Percentiles rank a stretch among this genome's conserved stretches.
These are phyloP conservation scores for Calonectria montana DNA, from an alignment of 2,329 filamentous ascomycete genomes.

Conservation along the genomic window DNA sequence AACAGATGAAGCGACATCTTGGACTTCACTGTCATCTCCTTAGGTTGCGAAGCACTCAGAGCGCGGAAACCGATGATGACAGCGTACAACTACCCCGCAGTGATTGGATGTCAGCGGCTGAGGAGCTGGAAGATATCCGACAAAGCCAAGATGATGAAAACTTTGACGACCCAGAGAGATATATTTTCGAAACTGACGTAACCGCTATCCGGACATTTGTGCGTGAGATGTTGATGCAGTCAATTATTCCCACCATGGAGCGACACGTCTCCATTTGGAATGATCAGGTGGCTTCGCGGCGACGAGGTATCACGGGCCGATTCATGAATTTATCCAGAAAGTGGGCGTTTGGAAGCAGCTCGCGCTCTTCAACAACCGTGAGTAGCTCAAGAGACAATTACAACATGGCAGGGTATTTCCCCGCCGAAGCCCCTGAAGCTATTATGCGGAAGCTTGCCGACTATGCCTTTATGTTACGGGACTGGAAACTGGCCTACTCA, in stretches of 20 bases:
- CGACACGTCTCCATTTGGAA: slow-evolving; percentile 93
- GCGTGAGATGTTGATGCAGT: slow-evolving; percentile 94
- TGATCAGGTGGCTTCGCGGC: slow-evolving; percentile 91
- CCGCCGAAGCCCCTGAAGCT: slow-evolving; percentile 85
- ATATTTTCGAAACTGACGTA: slow-evolving; percentile 92
- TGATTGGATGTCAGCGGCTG: slow-evolving; percentile 89
- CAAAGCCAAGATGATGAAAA: slow-evolving; percentile 75
- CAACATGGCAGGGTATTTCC: slow-evolving; percentile 84
- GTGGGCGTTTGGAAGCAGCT: slow-evolving; percentile 82
- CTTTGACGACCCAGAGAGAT: slow-evolving; percentile 77
- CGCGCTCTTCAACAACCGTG: slow-evolving; percentile 68
- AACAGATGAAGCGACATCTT: slow-evolving; percentile 99
- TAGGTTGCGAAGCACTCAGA: slow-evolving; percentile 84
- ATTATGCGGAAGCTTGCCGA: slow-evolving; percentile 94
- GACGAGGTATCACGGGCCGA: slow-evolving; percentile 89
- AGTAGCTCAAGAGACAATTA: slow-evolving; percentile 75
- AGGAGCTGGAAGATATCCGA: slow-evolving; percentile 82
- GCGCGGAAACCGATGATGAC: slow-evolving; percentile 91
- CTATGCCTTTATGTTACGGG: slow-evolving; percentile 95
- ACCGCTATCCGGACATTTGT: slow-evolving; percentile 90
- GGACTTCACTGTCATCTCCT: slow-evolving; percentile 95
- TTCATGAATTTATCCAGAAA: slow-evolving; percentile 94
- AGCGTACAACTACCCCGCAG: slow-evolving; percentile 83
- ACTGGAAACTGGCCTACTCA: slow-evolving; percentile 92
- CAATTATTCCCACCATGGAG: slow-evolving; percentile 96